Conservation (phyloP, 345 rosid genomes). For the Dipteronia sinensis region DNA sequence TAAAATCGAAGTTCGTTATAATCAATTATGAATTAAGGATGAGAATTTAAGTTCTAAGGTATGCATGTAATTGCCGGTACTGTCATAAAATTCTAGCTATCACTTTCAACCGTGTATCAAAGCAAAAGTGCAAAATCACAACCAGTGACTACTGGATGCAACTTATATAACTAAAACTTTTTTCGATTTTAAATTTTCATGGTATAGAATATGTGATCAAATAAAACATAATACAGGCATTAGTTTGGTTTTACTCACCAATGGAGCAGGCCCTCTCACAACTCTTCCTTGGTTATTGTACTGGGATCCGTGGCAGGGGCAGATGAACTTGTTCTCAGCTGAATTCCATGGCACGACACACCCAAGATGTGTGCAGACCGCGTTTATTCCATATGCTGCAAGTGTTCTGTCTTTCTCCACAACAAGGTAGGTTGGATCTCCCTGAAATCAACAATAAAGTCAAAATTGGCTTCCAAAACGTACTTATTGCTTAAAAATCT, state of each 20-base stretch:
- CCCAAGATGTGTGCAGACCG: constrained; percentile 93
- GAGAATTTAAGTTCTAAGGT: background rate
- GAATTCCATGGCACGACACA: constrained; percentile 93
- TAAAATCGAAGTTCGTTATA: background rate
- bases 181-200: background rate
- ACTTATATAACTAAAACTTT: background rate
- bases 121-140: background rate
- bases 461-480: background rate
- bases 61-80: background rate
- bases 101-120: background rate
- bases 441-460: constrained; percentile 42
- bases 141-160: background rate
- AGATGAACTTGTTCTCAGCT: constrained; percentile 89
- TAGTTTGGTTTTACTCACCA: constrained; percentile 52
- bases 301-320: constrained; percentile 99
- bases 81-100: background rate
- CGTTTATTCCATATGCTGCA: constrained; percentile 82
- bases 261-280: constrained; percentile 95
- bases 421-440: constrained; percentile 96
- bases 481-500: background rate
- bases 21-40: background rate
- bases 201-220: background rate
- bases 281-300: constrained; percentile 96
- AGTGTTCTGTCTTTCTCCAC: constrained; percentile 86
- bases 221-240: background rate